Conservation (phyloP, 148 eudicot genomes). For the Arctostaphylos glauca region DNA sequence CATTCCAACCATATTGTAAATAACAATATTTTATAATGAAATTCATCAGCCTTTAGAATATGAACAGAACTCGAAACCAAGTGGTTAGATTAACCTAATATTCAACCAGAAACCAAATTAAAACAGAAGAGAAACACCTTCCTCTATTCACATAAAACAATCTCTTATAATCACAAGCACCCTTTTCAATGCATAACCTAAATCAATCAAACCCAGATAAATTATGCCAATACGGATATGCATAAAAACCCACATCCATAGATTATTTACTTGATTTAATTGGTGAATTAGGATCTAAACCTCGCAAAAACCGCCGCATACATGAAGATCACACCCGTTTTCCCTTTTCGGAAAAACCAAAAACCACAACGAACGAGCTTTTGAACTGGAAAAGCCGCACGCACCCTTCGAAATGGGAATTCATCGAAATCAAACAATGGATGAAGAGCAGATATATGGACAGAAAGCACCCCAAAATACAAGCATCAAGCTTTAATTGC, state of each 20-base stretch:
- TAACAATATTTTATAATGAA: neutral
- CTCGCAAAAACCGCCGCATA: neutral
- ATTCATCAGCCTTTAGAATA: no score
- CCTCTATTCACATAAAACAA: neutral
- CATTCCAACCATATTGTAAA: constrained; percentile 7
- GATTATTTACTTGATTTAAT: neutral
- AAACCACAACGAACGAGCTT: neutral
- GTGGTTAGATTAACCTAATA: neutral
- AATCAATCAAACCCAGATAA: neutral
- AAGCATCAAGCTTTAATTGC: constrained; percentile 8
- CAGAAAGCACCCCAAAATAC: neutral
- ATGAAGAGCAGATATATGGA: neutral
- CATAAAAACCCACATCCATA: neutral
- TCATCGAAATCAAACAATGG: constrained; percentile 4
- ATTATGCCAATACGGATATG: neutral
- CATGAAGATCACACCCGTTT: constrained; percentile 16
- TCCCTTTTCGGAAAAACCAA: neutral
- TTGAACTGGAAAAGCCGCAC: neutral
- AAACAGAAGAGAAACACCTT: neutral
- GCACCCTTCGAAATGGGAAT: neutral
- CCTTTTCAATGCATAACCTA: neutral
- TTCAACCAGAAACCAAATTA: neutral
- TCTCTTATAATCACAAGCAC: neutral
- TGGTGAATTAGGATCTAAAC: neutral
- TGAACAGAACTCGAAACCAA: neutral